Evolutionary conservation across 225 moss, liverwort and hornwort species (phyloP).

Genomic region (Takakia lepidozioides): DNA sequence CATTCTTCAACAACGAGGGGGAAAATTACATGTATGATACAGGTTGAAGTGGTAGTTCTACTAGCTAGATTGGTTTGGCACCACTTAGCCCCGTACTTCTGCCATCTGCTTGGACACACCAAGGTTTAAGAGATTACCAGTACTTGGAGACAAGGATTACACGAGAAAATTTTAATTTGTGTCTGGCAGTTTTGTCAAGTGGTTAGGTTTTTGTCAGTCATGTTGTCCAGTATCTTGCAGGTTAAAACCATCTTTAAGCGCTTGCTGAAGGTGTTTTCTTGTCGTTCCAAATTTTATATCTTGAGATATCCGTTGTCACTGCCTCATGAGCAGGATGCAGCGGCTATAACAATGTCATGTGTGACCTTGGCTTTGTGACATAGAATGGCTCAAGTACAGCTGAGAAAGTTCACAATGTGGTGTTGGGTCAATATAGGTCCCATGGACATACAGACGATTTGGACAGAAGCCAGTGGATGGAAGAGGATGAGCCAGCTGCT

Average conservation of each 20-base stretch:
- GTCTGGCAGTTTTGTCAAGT: neutral
- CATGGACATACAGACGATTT: slow-evolving; percentile 20
- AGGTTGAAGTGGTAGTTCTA: neutral
- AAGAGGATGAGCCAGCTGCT: slow-evolving; percentile 39
- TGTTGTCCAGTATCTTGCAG: neutral
- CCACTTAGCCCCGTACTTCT: no score
- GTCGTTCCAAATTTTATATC: no score
- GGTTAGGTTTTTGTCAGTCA: neutral
- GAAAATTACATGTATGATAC: slow-evolving; percentile 23
- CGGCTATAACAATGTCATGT: no score
- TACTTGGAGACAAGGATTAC: no score
- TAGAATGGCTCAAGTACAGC: neutral
- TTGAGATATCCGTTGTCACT: no score
- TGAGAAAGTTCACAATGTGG: neutral
- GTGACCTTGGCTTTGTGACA: neutral
- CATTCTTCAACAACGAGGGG: slow-evolving; percentile 30
- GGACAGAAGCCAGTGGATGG: slow-evolving; percentile 44
- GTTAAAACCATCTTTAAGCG: no score
- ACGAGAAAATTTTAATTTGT: no score
- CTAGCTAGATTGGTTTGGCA: no score
- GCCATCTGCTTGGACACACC: no score
- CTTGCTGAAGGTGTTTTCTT: no score
- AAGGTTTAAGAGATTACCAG: no score
- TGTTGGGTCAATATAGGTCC: slow-evolving; percentile 2
- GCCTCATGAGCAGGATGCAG: no score